Base-by-base conservation (phyloP, 306 rosid species). In the Sicyos edulis region DNA sequence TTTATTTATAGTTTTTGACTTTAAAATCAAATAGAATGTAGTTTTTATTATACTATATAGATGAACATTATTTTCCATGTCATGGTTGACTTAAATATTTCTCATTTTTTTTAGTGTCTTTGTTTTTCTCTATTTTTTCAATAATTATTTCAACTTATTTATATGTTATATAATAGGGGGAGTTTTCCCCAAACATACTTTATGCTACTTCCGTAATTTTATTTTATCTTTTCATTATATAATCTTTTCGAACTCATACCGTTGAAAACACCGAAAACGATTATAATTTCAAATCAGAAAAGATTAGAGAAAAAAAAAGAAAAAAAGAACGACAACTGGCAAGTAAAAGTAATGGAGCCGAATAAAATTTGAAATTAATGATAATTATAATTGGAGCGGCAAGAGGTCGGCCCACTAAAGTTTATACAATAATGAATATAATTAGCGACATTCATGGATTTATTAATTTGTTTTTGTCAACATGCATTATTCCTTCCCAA, bases 371-470 rank as follows among this genome's bases (percentile, higher is more conserved):
- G 2, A 55, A 17, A 55, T 8, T 55, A 44, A 10, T 5, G 22
- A 56, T 10, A 32, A 34, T 42, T 64, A 62, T 34, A 62, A 62
- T 62, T 62, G 52, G 10, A 42, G 70, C 26, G 70, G 70, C 70
- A 64, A 64, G 2, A 16, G 53, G 53, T 64, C 32, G 70, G 70
- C 51, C 69, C 69, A 32, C 69, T 62, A 34, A 37, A 20, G 69
- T 10, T 17, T 64, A 64, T 10, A 17, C 26, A 20, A 64, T 10
- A 64, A 5, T 10, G 8, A 37, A 24, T 64, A 64, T 65, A 65
- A 44, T 65, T 65, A 65, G 71, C 71, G 11, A 65, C 71, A 42
- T 63, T 40, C 51, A 63, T 63, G 51, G 70, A 17, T 37, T 63
- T 37, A 44, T 65, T 65, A 19, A 65, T 42, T 65, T n/a, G 0